Evolutionary conservation across 495 filamentous ascomycete species (phyloP).

Genomic region (Beverwykella pulmonaria): DNA sequence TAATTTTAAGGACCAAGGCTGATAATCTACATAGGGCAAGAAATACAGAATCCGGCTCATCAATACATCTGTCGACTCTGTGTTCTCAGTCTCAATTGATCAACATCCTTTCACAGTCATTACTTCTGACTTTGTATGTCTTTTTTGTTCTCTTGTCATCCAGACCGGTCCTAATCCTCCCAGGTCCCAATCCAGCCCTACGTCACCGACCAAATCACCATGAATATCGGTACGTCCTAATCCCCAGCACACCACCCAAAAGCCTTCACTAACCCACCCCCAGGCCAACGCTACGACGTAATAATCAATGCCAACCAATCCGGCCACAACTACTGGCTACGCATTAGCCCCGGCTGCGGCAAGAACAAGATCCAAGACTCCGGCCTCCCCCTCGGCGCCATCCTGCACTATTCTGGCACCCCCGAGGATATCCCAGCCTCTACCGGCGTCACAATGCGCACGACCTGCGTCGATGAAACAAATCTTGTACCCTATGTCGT

Average conservation of each 20-base stretch:
- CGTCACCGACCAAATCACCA: slow-evolving; percentile 33
- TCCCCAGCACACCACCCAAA: background rate
- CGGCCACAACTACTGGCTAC: slow-evolving; percentile 47
- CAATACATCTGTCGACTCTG: slow-evolving; percentile 44
- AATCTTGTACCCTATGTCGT: slow-evolving; percentile 33
- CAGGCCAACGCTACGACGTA: slow-evolving; percentile 48
- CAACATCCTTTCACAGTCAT: slow-evolving; percentile 45
- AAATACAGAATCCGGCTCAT: slow-evolving; percentile 46
- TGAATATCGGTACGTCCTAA: slow-evolving; percentile 41
- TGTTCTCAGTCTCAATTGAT: slow-evolving; percentile 45
- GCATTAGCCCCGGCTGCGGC: slow-evolving; percentile 38
- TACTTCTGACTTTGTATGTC: slow-evolving; percentile 41
- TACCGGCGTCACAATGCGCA: slow-evolving; percentile 26
- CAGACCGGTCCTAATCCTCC: background rate
- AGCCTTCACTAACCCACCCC: slow-evolving; percentile 1
- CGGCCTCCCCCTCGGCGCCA: slow-evolving; percentile 27
- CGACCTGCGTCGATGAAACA: slow-evolving; percentile 30
- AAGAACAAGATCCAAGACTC: slow-evolving; percentile 25
- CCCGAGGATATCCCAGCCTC: slow-evolving; percentile 17
- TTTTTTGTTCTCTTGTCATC: background rate
- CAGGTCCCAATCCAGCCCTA: slow-evolving; percentile 43
- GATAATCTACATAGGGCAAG: slow-evolving; percentile 37
- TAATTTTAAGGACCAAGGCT: slow-evolving; percentile 1
- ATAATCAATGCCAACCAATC: slow-evolving; percentile 46
- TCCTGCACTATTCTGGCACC: slow-evolving; percentile 28